A percentile compares a stretch with the other conserved stretches of the same genome.
These are phyloP conservation scores for Polytrichum commune DNA, from an alignment of 225 moss, liverwort and hornwort genomes.

Conservation along the genomic window DNA sequence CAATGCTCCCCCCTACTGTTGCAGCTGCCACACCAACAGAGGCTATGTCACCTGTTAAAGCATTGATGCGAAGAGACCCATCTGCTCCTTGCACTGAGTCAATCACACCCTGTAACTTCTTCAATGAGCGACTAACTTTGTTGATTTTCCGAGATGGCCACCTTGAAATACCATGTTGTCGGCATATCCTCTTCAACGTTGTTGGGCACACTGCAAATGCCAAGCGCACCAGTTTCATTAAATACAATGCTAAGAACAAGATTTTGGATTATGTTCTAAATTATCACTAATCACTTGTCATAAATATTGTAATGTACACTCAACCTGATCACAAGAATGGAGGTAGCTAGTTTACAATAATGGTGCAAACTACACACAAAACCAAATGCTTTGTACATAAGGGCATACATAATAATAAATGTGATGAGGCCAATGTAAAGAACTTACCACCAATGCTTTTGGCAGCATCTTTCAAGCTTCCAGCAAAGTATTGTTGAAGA, in stretches of 20 bases:
- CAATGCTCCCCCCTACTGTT: conserved; percentile 75
- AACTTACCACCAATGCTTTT: conserved; percentile 98
- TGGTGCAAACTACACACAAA: neutral
- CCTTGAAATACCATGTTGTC: conserved; percentile 95
- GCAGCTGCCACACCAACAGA: conserved; percentile 87
- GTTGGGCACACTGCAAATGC: conserved; percentile 89
- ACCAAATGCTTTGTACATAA: neutral
- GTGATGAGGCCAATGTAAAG: neutral
- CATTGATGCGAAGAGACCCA: conserved; percentile 88
- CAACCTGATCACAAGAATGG: too few relatives aligned
- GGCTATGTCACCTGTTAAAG: conserved; percentile 72
- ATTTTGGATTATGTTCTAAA: too few relatives aligned
- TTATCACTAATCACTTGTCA: conserved; percentile 3
- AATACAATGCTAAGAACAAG: too few relatives aligned
- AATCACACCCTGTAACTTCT: conserved; percentile 94
- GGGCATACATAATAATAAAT: neutral
- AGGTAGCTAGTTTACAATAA: too few relatives aligned
- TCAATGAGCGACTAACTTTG: conserved; percentile 95
- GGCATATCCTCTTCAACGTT: conserved; percentile 91
- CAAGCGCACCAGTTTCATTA: neutral
- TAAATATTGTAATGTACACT: neutral
- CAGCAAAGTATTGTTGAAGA: conserved; percentile 94
- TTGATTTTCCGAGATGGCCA: conserved; percentile 99
- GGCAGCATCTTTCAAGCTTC: conserved; percentile 96
- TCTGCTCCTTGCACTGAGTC: conserved; percentile 98